phyloP scores from a whole-genome alignment of 805 yeast genomes.

The Cyberlindnera misumaiensis region DNA sequence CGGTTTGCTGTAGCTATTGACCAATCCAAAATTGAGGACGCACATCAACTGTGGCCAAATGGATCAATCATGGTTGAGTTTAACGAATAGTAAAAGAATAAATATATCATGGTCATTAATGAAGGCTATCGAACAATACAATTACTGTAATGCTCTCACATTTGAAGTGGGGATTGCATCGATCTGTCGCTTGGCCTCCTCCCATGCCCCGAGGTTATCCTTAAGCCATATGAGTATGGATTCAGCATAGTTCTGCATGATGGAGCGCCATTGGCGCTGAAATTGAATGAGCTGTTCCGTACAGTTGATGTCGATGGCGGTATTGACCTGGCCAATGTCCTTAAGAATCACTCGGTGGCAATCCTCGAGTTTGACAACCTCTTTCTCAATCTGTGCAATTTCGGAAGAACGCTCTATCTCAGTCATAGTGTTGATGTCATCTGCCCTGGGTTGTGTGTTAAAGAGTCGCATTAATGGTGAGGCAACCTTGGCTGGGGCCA shows the following conservation, averaged over 20 bases:
- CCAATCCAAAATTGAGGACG: constrained; percentile 31
- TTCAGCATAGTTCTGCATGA: constrained; percentile 27
- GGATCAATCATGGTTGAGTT: constrained; percentile 56
- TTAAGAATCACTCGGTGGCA: constrained; percentile 30
- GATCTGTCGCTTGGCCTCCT: constrained; percentile 27
- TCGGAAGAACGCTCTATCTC: constrained; percentile 32
- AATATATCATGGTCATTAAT: neutral
- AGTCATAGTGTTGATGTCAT: constrained; percentile 22
- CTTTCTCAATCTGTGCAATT: constrained; percentile 28
- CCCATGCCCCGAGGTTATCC: constrained; percentile 34
- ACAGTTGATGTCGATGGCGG: constrained; percentile 26
- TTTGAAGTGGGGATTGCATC: too few species aligned
- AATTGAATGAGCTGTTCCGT: constrained; percentile 21
- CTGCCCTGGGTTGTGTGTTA: constrained; percentile 8
- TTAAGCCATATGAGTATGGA: constrained; percentile 29
- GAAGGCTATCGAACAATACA: neutral
- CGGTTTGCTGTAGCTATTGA: constrained; percentile 39
- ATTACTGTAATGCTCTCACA: too few species aligned
- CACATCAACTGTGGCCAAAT: constrained; percentile 56
- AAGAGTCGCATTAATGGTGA: constrained; percentile 23
- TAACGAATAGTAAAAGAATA: constrained; percentile 21
- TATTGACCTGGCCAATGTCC: constrained; percentile 32
- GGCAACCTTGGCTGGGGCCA: constrained; percentile 9
- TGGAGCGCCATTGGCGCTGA: constrained; percentile 23
- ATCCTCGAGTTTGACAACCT: constrained; percentile 32